Evolutionary conservation across 164 flowering plant species (phyloP).

Genomic region (Echeveria elegans): DNA sequence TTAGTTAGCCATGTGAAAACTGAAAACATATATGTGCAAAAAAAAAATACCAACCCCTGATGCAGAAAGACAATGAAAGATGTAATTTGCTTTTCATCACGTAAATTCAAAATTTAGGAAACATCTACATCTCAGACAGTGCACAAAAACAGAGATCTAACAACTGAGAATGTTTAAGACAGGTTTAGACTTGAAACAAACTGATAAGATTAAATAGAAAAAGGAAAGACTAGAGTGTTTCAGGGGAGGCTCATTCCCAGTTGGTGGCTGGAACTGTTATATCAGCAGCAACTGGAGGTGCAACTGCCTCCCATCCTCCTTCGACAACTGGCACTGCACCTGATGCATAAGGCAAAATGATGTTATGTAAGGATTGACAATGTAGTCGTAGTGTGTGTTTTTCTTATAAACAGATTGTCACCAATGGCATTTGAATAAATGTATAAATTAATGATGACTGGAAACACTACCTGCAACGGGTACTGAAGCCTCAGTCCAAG

Average conservation of each 20-base stretch:
- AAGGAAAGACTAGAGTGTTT: background rate
- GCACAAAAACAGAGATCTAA: background rate
- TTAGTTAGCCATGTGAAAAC: too few relatives aligned
- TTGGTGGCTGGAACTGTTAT: background rate
- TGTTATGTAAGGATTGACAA: background rate
- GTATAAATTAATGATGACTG: background rate
- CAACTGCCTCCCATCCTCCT: constrained; percentile 1
- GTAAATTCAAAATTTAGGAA: background rate
- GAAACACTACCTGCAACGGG: constrained; percentile 10
- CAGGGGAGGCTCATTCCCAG: background rate
- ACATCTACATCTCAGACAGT: background rate
- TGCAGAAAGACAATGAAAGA: background rate
- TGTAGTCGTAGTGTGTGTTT: background rate
- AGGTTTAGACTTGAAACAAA: background rate
- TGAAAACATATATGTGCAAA: too few relatives aligned
- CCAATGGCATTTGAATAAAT: too few relatives aligned
- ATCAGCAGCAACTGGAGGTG: background rate
- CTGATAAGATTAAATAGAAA: background rate
- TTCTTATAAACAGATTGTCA: too few relatives aligned
- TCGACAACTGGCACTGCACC: constrained; percentile 1
- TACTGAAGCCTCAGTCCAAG: constrained; percentile 33
- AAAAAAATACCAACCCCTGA: too few relatives aligned
- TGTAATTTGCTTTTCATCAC: background rate
- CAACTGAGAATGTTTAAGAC: background rate
- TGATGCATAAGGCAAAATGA: background rate